Base-by-base conservation (phyloP, 1,284 basidiomycete species). In the Naganishia cerealis region DNA sequence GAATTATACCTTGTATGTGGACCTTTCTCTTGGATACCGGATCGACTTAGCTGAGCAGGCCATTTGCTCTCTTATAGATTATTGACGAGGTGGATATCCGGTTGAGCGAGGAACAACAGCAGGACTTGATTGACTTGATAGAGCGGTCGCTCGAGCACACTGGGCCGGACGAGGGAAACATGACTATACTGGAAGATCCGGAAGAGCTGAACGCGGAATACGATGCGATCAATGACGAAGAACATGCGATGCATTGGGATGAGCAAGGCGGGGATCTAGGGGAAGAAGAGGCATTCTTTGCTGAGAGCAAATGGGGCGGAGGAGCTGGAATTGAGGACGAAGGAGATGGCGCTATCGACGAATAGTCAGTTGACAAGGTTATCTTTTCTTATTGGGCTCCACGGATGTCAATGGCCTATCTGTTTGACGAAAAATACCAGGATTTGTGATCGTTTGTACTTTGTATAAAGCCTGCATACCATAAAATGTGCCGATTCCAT, bases 51-150 rank as follows among this genome's bases (percentile, higher is more conserved):
- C 42, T 24, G 56, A 46, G 56, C 29, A 43, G 10, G 21, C 18
- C 26, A 43, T 29, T 59, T 18, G 15, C 40, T 48, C 26, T 21
- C 42, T 5, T 29, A 3, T 73, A 95, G 92, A 89, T 94, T 61
- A 87, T 97, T 16, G 92, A 96, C 79, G 92, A 95, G 77, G 82
- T 92, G 1, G 91, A 93, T 78, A 89, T 90, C 71, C 85, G 93
- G 50, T 85, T 94, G 7, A 72, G 77, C 36, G 85, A 86, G 0
- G 85, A 87, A 26, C 82, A 84, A 46, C 89, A 94, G 81, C 85
- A 90, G 18, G 85, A 87, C 21, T 86, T 96, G 10, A 82, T 92
- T 3, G 72, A 75, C 2, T 77, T 84, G 33, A 87, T 95, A 33
- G 12, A 79, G 59, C 73, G 53, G 43, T 80, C 57, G 16, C 67